These are phyloP conservation scores for Ligustrum vulgare DNA, from an alignment of 257 asterid genomes.

Conservation along the genomic window DNA sequence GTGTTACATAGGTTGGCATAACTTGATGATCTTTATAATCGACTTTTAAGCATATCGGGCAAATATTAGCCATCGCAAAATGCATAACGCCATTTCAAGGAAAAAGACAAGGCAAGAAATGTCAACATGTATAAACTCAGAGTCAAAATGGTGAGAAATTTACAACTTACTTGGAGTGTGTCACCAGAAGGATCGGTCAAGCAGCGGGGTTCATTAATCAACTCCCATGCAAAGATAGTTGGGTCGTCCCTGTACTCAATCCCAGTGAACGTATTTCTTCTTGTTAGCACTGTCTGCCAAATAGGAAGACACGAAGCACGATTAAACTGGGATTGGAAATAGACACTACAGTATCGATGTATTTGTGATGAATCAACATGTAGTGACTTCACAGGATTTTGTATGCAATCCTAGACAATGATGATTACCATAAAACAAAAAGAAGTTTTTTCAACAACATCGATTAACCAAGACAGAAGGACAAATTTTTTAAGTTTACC, in stretches of 20 bases:
- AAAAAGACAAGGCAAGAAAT: neutral
- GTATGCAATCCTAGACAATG: too few relatives aligned
- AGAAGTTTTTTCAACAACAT: neutral
- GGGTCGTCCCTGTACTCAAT: conserved; percentile 89
- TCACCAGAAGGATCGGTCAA: conserved; percentile 90
- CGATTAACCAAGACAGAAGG: neutral
- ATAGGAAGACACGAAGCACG: neutral
- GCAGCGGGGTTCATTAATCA: conserved; percentile 97
- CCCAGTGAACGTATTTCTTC: conserved; percentile 88
- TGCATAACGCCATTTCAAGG: neutral
- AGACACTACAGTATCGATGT: too few relatives aligned
- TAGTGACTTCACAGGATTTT: neutral
- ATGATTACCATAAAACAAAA: too few relatives aligned
- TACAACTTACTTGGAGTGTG: conserved; percentile 78
- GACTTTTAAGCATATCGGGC: neutral
- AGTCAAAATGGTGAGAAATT: conserved; percentile 12
- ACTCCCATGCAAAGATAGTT: conserved; percentile 92
- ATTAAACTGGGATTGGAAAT: neutral
- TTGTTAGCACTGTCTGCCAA: conserved; percentile 83
- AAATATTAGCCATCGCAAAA: too few relatives aligned
- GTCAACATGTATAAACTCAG: neutral
- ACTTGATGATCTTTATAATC: neutral
- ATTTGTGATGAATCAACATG: too few relatives aligned
- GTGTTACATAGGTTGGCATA: neutral
- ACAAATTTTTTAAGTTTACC: conserved; percentile 47